Percentiles rank a stretch among this genome's conserved stretches.
Evolutionary conservation across 2,329 filamentous ascomycete species (phyloP).

Genomic region (Fusarium sp.): DNA sequence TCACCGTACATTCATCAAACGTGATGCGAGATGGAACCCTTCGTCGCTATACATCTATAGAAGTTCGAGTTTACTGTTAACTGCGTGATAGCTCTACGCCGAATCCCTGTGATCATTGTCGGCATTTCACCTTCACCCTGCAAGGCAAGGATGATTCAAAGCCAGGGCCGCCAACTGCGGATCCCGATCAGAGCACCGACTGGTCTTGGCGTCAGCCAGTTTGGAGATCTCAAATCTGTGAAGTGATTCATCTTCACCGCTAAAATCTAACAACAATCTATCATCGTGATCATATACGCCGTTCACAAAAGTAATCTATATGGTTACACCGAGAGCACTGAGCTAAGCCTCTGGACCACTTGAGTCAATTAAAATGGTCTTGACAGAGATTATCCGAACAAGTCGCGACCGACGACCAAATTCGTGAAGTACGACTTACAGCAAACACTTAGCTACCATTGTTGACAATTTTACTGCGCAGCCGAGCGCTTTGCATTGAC

Average conservation of each 20-base stretch:
- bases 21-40: not conserved
- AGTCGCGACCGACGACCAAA: no score
- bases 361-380: not conserved
- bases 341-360: not conserved
- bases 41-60: fast-evolving
- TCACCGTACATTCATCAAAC: no score
- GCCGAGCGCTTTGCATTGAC: fast-evolving
- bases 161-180: not conserved
- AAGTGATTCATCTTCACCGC: not conserved
- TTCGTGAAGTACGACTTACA: no score
- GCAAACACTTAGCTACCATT: no score
- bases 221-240: no score
- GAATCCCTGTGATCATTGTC: fast-evolving
- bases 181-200: not conserved
- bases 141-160: no score
- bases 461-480: not conserved
- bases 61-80: fast-evolving
- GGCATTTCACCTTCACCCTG: not conserved
- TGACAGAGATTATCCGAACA: not conserved
- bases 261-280: not conserved
- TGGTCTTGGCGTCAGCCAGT: not conserved
- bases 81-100: fast-evolving
- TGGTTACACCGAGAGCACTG: not conserved
- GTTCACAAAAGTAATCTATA: no score
- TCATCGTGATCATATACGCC: no score